These are phyloP conservation scores for Microbotryum silenes-acaulis DNA, from an alignment of 1,284 basidiomycete genomes.

Conservation along the genomic window DNA sequence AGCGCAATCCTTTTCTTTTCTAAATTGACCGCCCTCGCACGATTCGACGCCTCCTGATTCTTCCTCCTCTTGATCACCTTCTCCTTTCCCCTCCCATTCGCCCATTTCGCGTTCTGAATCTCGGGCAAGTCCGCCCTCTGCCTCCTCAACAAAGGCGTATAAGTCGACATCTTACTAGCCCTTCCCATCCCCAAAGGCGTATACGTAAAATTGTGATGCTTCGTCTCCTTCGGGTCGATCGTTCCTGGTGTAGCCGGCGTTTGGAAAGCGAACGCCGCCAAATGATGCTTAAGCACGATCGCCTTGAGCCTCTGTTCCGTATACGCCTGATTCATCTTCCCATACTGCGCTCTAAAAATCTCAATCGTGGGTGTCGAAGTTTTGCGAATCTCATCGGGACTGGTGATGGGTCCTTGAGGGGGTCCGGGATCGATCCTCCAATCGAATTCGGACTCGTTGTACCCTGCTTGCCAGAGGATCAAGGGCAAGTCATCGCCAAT, in stretches of 20 bases:
- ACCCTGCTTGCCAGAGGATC: conserved; percentile 86
- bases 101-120: conserved; percentile 68
- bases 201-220: conserved; percentile 37
- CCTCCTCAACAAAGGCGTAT: conserved; percentile 58
- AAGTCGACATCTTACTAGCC: conserved; percentile 54
- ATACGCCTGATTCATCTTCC: conserved; percentile 27
- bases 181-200: conserved; percentile 69
- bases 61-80: conserved; percentile 22
- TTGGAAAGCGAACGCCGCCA: conserved; percentile 46
- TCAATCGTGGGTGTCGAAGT: conserved; percentile 27
- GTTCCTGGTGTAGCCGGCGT: background rate
- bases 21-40: conserved; percentile 20
- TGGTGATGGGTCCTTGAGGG: conserved; percentile 37
- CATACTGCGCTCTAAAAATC: conserved; percentile 19
- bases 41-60: conserved; percentile 15
- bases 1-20: conserved; percentile 23
- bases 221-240: background rate
- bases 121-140: conserved; percentile 62
- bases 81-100: conserved; percentile 45
- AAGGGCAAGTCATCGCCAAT: conserved; percentile 89
- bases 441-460: conserved; percentile 55
- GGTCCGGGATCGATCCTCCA: conserved; percentile 63
- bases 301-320: conserved; percentile 23
- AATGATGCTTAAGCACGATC: conserved; percentile 29
- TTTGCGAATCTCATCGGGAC: conserved; percentile 37